Base-by-base conservation (phyloP, 495 filamentous ascomycete genomes). In the Viridothelium virens region DNA sequence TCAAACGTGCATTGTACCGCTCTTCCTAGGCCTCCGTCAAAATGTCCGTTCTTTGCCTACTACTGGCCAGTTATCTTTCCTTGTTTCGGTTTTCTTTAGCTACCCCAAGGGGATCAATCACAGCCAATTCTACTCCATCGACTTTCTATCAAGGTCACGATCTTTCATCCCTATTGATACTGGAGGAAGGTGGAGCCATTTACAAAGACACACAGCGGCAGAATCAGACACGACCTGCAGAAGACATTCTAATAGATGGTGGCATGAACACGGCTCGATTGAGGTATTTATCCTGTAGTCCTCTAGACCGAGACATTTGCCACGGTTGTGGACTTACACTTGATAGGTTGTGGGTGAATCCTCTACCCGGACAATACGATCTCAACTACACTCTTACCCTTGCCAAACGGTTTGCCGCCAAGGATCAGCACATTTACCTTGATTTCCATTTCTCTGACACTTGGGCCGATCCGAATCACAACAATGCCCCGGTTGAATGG, bases 401-500 rank as follows among this genome's bases (percentile, higher is more conserved):
- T 1, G 76, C 76, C 0, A 75, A 76, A 61, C 66, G 75, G 34
- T 75, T 76, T 66, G 62, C 71, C 48, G 67, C 70, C 41, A 68
- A 75, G 38, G 74, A 74, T 6, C 74, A 72, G 63, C 72, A 73
- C 62, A 74, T 77, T 63, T 76, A 73, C 33, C 69, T 72, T 11
- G 70, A 74, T 63, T 71, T 70, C 64, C 61, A 67, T 44, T 65
- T 74, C 65, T 67, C 70, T 56, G 70, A 75, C 63, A 71, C 68
- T 56, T 79, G 76, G 76, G 79, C 79, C 7, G 79, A 80, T 65
- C 77, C 79, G 10, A 65, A 70, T 4, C 74, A 80, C 38, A 75
- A 81, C 66, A 69, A 65, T 3, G 63, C 66, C 25, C 76, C 76
- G 0, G 63, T 64, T 1, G 75, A 70, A 9, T 78, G 76, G 76